Conservation (phyloP, 371 early-diverging fungal species). For the Mucor saturninus region DNA sequence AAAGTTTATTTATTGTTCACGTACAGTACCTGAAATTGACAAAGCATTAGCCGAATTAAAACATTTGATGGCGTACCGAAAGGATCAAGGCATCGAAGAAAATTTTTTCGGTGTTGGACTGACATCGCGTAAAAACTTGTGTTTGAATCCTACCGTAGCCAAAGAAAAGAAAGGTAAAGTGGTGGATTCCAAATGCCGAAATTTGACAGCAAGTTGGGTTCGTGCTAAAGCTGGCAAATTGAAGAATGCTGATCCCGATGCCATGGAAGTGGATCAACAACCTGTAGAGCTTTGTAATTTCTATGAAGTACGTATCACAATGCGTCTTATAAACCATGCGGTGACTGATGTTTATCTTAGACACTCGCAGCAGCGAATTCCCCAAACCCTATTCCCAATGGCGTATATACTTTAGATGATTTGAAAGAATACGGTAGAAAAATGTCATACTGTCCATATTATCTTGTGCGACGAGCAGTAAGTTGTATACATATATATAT, state of each 20-base stretch:
- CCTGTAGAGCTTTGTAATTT: slow-evolving; percentile 77
- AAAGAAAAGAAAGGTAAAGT: slow-evolving; percentile 85
- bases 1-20: slow-evolving; percentile 98
- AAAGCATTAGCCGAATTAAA: slow-evolving; percentile 98
- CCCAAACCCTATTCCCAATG: slow-evolving; percentile 78
- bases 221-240: slow-evolving; percentile 71
- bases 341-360: slow-evolving; percentile 23
- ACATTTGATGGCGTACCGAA: slow-evolving; percentile 88
- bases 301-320: slow-evolving; percentile 66
- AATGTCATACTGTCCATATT: slow-evolving; percentile 95
- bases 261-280: slow-evolving; percentile 40
- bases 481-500: slow-evolving; percentile 2
- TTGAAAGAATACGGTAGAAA: slow-evolving; percentile 79
- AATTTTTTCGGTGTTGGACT: slow-evolving; percentile 95
- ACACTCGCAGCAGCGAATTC: slow-evolving; percentile 71
- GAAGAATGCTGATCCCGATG: slow-evolving; percentile 30
- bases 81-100: slow-evolving; percentile 68
- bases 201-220: slow-evolving; percentile 95
- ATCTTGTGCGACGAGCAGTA: slow-evolving; percentile 87
- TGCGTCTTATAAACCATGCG: not conserved
- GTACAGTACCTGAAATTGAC: slow-evolving; percentile 99
- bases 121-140: slow-evolving; percentile 95
- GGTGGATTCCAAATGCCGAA: slow-evolving; percentile 91
- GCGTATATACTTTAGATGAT: slow-evolving; percentile 97
- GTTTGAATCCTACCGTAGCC: slow-evolving; percentile 89